Percentiles rank a stretch among this genome's conserved stretches.
Evolutionary conservation across 495 filamentous ascomycete species (phyloP).

Genomic region (Cenococcum geophilum): DNA sequence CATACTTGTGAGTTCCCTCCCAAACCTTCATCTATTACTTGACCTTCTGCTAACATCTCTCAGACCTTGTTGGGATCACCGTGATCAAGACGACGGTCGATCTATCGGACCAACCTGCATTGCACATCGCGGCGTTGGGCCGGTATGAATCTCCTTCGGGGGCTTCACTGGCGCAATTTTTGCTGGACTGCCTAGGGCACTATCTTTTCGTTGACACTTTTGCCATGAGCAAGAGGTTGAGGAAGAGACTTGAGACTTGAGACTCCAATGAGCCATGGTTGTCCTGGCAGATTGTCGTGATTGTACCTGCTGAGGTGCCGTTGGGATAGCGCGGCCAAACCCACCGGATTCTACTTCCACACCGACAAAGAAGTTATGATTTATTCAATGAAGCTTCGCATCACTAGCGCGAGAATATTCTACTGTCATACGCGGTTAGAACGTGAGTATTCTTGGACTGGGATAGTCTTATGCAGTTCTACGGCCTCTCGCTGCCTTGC

Average conservation of each 20-base stretch:
- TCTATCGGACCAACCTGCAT: conserved; percentile 64
- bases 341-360: too few relatives aligned
- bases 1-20: neutral
- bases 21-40: neutral
- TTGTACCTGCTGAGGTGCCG: too few relatives aligned
- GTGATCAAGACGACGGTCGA: conserved; percentile 56
- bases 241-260: conserved; percentile 40
- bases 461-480: too few relatives aligned
- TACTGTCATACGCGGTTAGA: too few relatives aligned
- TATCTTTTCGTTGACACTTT: conserved; percentile 50
- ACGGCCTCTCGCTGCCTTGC: too few relatives aligned
- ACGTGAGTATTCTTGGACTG: too few relatives aligned
- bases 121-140: conserved; percentile 66
- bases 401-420: too few relatives aligned
- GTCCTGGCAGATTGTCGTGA: too few relatives aligned
- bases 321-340: too few relatives aligned
- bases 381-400: too few relatives aligned
- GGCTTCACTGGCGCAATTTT: conserved; percentile 66
- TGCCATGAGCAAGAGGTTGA: conserved; percentile 45
- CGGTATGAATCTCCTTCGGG: conserved; percentile 61
- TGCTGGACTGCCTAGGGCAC: conserved; percentile 46
- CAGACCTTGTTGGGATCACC: conserved; percentile 58
- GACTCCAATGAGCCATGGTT: neutral
- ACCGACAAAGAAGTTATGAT: too few relatives aligned
- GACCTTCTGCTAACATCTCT: neutral